phyloP scores from a whole-genome alignment of 1,284 basidiomycete species.

The Sutorius eximius region DNA sequence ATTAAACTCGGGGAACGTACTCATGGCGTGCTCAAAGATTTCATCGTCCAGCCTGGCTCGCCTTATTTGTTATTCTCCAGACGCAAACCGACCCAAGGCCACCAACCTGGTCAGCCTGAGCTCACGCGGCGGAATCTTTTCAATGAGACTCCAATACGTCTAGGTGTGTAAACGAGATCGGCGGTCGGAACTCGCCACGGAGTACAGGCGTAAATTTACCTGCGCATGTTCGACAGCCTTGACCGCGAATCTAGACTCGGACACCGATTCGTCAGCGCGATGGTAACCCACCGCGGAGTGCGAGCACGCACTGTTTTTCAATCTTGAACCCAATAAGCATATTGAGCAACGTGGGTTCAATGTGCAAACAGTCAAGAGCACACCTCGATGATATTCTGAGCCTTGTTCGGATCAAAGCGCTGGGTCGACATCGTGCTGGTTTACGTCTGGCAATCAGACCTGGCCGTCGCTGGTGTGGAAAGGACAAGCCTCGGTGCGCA shows the following conservation, averaged over 20 bases:
- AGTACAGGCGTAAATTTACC: conserved; percentile 44
- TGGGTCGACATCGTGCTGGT: conserved; percentile 30
- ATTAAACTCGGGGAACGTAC: conserved; percentile 82
- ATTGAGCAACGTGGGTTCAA: conserved; percentile 26
- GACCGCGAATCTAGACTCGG: conserved; percentile 77
- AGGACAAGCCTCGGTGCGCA: conserved; percentile 37
- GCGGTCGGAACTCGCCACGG: conserved; percentile 6
- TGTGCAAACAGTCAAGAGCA: conserved; percentile 23
- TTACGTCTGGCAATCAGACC: conserved; percentile 22
- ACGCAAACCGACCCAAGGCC: not conserved
- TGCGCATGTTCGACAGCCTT: conserved; percentile 96
- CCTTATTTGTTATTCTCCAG: conserved; percentile 16
- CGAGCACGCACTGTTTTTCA: conserved; percentile 83
- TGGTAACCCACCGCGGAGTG: conserved; percentile 1
- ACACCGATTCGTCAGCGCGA: conserved; percentile 21
- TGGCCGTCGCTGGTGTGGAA: conserved; percentile 35
- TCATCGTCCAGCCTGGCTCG: conserved; percentile 82
- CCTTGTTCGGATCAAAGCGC: conserved; percentile 80
- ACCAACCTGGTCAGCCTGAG: conserved; percentile 81
- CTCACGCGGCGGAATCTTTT: conserved; percentile 75
- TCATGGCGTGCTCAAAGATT: conserved; percentile 78
- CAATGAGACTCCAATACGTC: conserved; percentile 96
- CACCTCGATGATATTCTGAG: conserved; percentile 87
- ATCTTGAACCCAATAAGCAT: conserved; percentile 52
- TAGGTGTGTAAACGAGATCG: conserved; percentile 58